These are phyloP conservation scores for Pezicula radicicola DNA, from an alignment of 2,329 filamentous ascomycete genomes.

Conservation along the genomic window DNA sequence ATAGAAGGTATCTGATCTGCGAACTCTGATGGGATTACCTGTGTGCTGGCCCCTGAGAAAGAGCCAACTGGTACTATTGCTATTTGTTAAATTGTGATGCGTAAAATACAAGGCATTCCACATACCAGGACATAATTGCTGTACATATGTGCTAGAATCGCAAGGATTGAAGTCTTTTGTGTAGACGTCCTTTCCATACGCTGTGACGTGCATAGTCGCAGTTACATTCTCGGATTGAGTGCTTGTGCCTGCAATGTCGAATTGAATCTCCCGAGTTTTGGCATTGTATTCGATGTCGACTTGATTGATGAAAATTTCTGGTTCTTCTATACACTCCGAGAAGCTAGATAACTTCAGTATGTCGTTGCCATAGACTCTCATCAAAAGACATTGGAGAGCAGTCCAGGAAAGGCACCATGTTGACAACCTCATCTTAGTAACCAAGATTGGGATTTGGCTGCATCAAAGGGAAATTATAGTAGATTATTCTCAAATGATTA, in stretches of 20 bases:
- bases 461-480: not conserved
- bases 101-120: conserved; percentile 5
- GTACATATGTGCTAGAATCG: conserved; percentile 58
- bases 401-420: not conserved
- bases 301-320: conserved; percentile 63
- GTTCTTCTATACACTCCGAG: conserved; percentile 60
- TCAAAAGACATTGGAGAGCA: not conserved
- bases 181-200: conserved; percentile 80
- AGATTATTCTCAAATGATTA: not conserved
- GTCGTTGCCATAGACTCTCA: conserved; percentile 38
- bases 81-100: conserved; percentile 8
- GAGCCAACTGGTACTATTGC: conserved; percentile 62
- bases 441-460: not conserved
- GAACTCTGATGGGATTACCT: conserved; percentile 66
- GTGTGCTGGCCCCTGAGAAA: conserved; percentile 68
- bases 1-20: conserved; percentile 76
- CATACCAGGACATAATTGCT: conserved; percentile 75
- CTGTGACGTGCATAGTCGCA: conserved; percentile 69
- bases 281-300: conserved; percentile 77
- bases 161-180: conserved; percentile 79
- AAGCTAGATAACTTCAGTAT: conserved; percentile 78
- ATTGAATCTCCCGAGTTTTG: conserved; percentile 65
- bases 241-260: conserved; percentile 78
- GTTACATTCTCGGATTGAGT: conserved; percentile 72
- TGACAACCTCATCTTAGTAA: not conserved